Evolutionary conservation across 2,329 filamentous ascomycete genomes (phyloP).

Genomic region (Fusarium vanettenii): DNA sequence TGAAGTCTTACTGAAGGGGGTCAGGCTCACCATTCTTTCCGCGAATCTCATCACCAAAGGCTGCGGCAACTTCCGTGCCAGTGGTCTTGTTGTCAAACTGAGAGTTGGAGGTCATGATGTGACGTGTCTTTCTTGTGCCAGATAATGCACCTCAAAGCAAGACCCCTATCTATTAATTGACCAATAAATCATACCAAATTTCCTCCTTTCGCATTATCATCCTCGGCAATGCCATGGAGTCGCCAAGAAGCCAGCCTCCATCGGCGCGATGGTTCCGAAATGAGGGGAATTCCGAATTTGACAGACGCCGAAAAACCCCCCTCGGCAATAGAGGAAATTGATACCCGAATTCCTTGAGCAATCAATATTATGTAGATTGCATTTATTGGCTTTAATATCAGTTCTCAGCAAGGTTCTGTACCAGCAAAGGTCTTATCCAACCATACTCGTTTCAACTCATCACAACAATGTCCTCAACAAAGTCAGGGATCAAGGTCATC

Average conservation of each 20-base stretch:
- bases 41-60: neutral
- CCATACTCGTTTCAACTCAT: neutral
- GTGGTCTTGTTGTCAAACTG: conserved; percentile 14
- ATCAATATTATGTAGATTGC: neutral
- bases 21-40: conserved; percentile 8
- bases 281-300: neutral
- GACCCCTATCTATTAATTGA: neutral
- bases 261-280: conserved; percentile 1
- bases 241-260: neutral
- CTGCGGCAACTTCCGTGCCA: conserved; percentile 9
- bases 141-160: neutral
- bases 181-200: neutral
- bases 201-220: neutral
- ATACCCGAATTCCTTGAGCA: neutral
- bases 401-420: neutral
- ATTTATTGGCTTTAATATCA: neutral
- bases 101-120: conserved; percentile 14
- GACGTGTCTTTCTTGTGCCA: neutral
- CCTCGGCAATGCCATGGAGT: neutral
- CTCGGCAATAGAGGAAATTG: neutral
- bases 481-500: conserved; percentile 30
- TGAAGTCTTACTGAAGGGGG: rapidly evolving
- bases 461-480: conserved; percentile 14
- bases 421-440: neutral
- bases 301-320: neutral